A percentile compares a stretch with the other conserved stretches of the same genome.
Conservation (phyloP, 2,329 filamentous ascomycete genomes). For the Neonectria faginata region DNA sequence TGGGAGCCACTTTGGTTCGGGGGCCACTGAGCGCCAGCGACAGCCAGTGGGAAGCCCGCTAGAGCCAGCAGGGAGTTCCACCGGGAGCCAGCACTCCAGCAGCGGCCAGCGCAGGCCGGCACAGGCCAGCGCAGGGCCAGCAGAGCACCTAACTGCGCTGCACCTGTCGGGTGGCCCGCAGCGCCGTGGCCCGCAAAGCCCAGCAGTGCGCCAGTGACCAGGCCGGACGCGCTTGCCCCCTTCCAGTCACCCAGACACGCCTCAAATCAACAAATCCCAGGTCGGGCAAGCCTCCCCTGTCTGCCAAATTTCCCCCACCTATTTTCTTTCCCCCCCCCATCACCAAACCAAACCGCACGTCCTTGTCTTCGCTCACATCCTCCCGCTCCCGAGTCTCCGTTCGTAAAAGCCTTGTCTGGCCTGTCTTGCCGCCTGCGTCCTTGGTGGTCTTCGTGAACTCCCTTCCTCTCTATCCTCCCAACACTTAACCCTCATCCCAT, state of each 20-base stretch:
- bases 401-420: conserved; percentile 47
- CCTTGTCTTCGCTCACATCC: conserved; percentile 44
- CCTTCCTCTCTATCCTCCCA: conserved; percentile 48
- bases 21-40: neutral
- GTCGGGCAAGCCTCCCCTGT: conserved; percentile 50
- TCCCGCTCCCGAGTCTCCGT: conserved; percentile 42
- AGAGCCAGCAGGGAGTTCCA: conserved; percentile 16
- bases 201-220: conserved; percentile 37
- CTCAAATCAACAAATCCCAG: conserved; percentile 57
- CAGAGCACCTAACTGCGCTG: neutral
- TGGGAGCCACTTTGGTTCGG: conserved; percentile 21
- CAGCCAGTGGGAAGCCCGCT: conserved; percentile 17
- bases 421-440: conserved; percentile 39
- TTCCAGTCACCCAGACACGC: conserved; percentile 49
- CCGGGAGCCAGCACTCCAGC: conserved; percentile 4
- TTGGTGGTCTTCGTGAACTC: conserved; percentile 41
- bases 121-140: neutral
- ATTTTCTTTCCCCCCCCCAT: conserved; percentile 52
- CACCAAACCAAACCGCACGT: conserved; percentile 44
- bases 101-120: conserved; percentile 1
- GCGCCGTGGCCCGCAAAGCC: conserved; percentile 23
- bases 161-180: conserved; percentile 29
- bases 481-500: conserved; percentile 41
- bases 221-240: conserved; percentile 51
- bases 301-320: conserved; percentile 62